These are phyloP conservation scores for Trypanosoma cruzi DNA, from an alignment of 208 protist species.

Conservation along the genomic window DNA sequence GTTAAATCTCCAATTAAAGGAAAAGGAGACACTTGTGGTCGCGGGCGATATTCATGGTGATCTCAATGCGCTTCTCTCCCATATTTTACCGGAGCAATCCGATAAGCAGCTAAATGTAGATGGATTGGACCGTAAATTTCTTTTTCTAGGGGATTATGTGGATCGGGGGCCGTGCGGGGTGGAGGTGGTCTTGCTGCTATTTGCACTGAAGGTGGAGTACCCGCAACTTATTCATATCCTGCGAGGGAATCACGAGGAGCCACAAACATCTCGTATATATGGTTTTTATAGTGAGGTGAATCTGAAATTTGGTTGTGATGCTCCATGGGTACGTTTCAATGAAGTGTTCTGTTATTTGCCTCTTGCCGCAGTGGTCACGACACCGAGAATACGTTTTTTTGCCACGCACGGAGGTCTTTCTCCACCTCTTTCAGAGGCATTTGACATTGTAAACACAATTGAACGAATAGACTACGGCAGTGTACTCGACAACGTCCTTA, in stretches of 20 bases:
- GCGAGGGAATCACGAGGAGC: constrained; percentile 90
- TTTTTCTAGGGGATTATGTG: constrained; percentile 99
- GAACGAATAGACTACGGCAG: constrained; percentile 48
- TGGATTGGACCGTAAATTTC: constrained; percentile 44
- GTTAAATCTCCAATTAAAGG: constrained; percentile 36
- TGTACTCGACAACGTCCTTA: constrained; percentile 95
- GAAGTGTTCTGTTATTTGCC: constrained; percentile 74
- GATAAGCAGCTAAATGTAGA: constrained; percentile 10
- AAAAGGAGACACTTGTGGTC: constrained; percentile 64
- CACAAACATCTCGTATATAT: constrained; percentile 75
- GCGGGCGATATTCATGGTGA: constrained; percentile 87
- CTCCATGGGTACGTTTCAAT: constrained; percentile 77
- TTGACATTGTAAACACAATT: constrained; percentile 34
- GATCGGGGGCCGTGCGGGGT: constrained; percentile 95
- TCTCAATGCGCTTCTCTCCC: constrained; percentile 66
- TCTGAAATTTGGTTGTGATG: constrained; percentile 39
- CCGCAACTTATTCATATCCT: constrained; percentile 77
- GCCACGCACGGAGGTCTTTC: constrained; percentile 97
- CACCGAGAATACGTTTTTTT: constrained; percentile 94
- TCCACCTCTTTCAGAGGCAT: constrained; percentile 65
- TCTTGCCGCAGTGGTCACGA: constrained; percentile 67
- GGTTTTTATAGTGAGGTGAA: constrained; percentile 58
- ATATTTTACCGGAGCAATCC: constrained; percentile 51
- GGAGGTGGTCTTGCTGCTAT: constrained; percentile 63
- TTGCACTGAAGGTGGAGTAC: constrained; percentile 85